These are phyloP conservation scores for Sugiyamaella castrensis DNA, from an alignment of 1,139 yeast species.

Conservation along the genomic window DNA sequence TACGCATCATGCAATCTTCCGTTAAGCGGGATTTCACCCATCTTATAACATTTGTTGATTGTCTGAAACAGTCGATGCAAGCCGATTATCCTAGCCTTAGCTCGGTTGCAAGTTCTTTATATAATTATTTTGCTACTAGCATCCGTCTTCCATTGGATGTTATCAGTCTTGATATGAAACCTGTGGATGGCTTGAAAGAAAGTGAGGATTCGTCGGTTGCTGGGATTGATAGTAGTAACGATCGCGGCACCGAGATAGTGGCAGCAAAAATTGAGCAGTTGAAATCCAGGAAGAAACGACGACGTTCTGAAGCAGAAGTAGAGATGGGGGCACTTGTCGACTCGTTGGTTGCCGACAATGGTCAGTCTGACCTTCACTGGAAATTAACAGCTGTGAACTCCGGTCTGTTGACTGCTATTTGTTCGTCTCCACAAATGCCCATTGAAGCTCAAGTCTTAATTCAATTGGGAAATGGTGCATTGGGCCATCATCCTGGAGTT, in stretches of 20 bases:
- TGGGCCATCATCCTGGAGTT: constrained; percentile 71
- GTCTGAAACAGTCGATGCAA: constrained; percentile 56
- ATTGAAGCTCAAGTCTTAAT: constrained; percentile 46
- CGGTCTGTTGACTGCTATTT: constrained; percentile 23
- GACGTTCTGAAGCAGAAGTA: constrained; percentile 24
- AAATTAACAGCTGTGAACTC: constrained; percentile 57
- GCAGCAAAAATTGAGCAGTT: constrained; percentile 50
- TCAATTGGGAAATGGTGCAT: constrained; percentile 52
- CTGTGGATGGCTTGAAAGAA: constrained; percentile 49
- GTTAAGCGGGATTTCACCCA: constrained; percentile 58
- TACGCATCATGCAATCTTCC: constrained; percentile 43
- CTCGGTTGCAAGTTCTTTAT: constrained; percentile 35
- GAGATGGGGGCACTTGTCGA: constrained; percentile 21
- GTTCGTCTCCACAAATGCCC: constrained; percentile 38
- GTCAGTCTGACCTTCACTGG: constrained; percentile 54
- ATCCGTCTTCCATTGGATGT: constrained; percentile 26
- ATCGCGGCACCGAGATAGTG: not conserved
- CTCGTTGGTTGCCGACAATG: constrained; percentile 14
- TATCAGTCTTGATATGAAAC: constrained; percentile 19
- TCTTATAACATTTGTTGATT: constrained; percentile 45
- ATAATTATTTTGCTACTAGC: constrained; percentile 46
- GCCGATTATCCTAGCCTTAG: constrained; percentile 50
- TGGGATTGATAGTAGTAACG: not conserved
- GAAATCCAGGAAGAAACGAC: constrained; percentile 52
- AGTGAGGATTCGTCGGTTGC: not conserved